Evolutionary conservation across 192 early-diverging fungal species (phyloP).

Genomic region (Obelidium mucronatum): DNA sequence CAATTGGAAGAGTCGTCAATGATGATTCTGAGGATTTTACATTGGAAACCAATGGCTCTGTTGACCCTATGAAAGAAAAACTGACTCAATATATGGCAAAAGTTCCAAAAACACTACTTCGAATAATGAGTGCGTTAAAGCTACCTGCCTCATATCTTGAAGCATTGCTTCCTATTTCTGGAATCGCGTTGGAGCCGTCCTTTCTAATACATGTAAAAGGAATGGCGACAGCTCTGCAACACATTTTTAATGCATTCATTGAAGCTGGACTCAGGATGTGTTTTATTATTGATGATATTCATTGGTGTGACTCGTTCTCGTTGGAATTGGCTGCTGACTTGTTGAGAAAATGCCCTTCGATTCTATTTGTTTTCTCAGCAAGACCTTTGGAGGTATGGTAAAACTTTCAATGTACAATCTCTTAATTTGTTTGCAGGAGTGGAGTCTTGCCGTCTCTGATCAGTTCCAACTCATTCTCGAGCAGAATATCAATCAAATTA

Average conservation of each 20-base stretch:
- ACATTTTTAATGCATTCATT: conserved; percentile 15
- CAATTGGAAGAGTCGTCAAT: too few species aligned
- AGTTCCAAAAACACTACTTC: neutral
- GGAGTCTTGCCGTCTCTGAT: neutral
- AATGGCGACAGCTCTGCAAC: neutral
- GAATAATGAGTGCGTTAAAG: neutral
- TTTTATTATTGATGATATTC: conserved; percentile 14
- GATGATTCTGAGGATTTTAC: too few species aligned
- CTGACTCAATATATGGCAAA: too few species aligned
- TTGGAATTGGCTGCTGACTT: conserved; percentile 2
- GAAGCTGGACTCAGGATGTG: neutral
- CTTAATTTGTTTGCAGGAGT: conserved; percentile 1
- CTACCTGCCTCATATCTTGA: neutral
- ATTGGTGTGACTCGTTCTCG: conserved; percentile 18
- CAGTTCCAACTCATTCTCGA: conserved; percentile 6
- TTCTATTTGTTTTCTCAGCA: conserved; percentile 8
- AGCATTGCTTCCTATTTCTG: neutral
- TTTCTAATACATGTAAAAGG: neutral
- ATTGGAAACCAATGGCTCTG: too few species aligned
- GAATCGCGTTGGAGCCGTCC: neutral
- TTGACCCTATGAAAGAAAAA: too few species aligned
- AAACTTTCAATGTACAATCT: neutral
- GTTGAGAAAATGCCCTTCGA: conserved; percentile 7
- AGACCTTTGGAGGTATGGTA: conserved; percentile 9
- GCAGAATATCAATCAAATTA: neutral